Evolutionary conservation across 192 early-diverging fungal species (phyloP).

Genomic region (Funneliformis mosseae): DNA sequence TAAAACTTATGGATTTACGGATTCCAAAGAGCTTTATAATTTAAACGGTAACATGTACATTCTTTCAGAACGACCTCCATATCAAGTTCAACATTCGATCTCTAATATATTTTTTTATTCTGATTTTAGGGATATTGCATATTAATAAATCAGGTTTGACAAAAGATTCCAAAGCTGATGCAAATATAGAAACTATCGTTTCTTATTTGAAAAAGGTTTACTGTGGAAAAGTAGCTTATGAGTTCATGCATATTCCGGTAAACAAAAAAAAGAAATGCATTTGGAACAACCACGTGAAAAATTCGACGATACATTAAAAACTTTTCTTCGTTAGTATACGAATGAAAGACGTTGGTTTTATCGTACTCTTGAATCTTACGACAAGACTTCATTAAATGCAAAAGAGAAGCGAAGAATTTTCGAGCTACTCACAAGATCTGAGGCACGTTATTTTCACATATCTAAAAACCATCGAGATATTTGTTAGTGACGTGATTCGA

Average conservation of each 20-base stretch:
- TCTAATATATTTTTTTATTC: background rate
- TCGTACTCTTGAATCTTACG: slow-evolving; percentile 77
- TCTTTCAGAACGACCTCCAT: background rate
- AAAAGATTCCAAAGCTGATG: slow-evolving; percentile 50
- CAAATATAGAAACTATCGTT: slow-evolving; percentile 68
- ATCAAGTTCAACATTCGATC: background rate
- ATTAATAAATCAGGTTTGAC: slow-evolving; percentile 56
- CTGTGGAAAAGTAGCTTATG: slow-evolving; percentile 87
- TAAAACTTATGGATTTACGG: slow-evolving; percentile 77
- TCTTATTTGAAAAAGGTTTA: slow-evolving; percentile 72
- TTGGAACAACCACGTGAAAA: background rate
- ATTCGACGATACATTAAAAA: background rate
- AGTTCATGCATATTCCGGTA: slow-evolving; percentile 93
- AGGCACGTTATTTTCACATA: slow-evolving; percentile 40
- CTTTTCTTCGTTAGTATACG: slow-evolving; percentile 52
- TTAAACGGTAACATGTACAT: slow-evolving; percentile 52
- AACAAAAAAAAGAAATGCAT: background rate
- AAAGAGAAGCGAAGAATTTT: slow-evolving; percentile 77
- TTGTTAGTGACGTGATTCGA: background rate
- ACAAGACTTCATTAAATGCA: slow-evolving; percentile 54
- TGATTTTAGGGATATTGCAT: slow-evolving; percentile 68
- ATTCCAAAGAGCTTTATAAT: slow-evolving; percentile 57
- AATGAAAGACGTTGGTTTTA: slow-evolving; percentile 90
- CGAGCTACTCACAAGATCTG: slow-evolving; percentile 78
- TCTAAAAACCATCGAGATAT: background rate